Percentiles rank a stretch among this genome's conserved stretches.
phyloP scores from a whole-genome alignment of 2,329 filamentous ascomycete species.

The Penicillium nordicum region DNA sequence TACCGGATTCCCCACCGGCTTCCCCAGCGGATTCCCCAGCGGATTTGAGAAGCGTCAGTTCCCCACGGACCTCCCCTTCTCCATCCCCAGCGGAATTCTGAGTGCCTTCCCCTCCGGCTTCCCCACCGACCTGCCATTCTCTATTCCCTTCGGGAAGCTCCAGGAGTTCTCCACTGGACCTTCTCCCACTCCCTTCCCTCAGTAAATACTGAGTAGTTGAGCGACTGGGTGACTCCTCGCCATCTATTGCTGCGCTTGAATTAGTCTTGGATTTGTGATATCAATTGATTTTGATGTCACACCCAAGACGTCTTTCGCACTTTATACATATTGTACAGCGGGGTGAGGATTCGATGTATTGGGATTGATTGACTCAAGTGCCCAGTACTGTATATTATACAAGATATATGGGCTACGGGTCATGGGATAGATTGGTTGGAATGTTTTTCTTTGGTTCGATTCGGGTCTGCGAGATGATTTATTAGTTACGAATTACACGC shows the following conservation, averaged over 20 bases:
- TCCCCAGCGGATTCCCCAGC: neutral
- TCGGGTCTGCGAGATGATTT: neutral
- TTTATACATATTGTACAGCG: neutral
- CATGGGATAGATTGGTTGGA: neutral
- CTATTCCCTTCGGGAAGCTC: neutral
- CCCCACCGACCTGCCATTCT: neutral
- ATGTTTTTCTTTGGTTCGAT: neutral
- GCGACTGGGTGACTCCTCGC: neutral
- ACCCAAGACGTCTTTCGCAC: neutral
- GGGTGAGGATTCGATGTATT: neutral
- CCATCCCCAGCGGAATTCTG: neutral
- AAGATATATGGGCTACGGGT: neutral
- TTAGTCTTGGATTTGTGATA: neutral
- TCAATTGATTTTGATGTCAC: neutral
- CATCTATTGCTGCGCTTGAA: neutral
- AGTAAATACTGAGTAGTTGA: neutral
- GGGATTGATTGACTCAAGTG: constrained; percentile 1
- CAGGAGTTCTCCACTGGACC: neutral
- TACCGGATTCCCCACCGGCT: neutral
- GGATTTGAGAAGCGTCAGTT: constrained; percentile 9
- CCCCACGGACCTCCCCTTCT: neutral
- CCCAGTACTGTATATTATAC: constrained; percentile 1
- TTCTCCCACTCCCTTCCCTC: neutral
- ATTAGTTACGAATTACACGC: neutral
- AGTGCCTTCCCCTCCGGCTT: neutral